Evolutionary conservation across 2,329 filamentous ascomycete species (phyloP).

Genomic region (Apiospora rasikravindrae): DNA sequence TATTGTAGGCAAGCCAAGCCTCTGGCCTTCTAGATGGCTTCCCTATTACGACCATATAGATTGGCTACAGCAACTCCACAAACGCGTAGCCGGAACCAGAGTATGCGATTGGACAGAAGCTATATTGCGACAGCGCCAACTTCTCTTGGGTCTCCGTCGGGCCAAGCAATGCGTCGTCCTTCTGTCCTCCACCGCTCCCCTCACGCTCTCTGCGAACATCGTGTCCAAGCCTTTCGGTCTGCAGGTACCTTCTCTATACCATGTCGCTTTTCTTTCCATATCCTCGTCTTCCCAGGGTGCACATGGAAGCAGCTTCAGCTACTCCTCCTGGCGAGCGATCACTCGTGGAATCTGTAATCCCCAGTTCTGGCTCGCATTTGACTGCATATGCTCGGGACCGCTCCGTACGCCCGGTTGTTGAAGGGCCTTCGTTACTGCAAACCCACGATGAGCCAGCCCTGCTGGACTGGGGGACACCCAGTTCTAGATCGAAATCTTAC

Average conservation of each 20-base stretch:
- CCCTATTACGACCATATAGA: not conserved
- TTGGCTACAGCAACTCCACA: conserved; percentile 6
- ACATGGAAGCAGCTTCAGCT: not conserved
- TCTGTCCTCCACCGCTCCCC: not conserved
- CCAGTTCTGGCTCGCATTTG: not conserved
- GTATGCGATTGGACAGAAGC: not conserved
- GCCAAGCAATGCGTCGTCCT: conserved; percentile 2
- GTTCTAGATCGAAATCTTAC: not conserved
- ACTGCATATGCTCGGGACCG: conserved; percentile 1
- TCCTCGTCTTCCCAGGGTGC: not conserved
- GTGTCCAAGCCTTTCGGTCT: not conserved
- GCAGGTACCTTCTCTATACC: not conserved
- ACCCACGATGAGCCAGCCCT: not conserved
- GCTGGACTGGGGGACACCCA: not conserved
- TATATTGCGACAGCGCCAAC: not conserved
- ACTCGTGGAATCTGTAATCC: not conserved
- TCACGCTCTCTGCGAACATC: not conserved
- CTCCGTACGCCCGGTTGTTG: conserved; percentile 1
- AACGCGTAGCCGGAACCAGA: not conserved
- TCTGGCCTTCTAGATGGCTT: not conserved
- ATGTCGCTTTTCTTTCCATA: not conserved
- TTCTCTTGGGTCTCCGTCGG: not conserved
- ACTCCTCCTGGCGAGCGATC: not conserved
- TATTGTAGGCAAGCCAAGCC: not conserved
- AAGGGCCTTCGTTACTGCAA: not conserved